A percentile compares a stretch with the other conserved stretches of the same genome.
These are phyloP conservation scores for Rhizomucor pusillus DNA, from an alignment of 371 early-diverging fungal species.

Conservation along the genomic window DNA sequence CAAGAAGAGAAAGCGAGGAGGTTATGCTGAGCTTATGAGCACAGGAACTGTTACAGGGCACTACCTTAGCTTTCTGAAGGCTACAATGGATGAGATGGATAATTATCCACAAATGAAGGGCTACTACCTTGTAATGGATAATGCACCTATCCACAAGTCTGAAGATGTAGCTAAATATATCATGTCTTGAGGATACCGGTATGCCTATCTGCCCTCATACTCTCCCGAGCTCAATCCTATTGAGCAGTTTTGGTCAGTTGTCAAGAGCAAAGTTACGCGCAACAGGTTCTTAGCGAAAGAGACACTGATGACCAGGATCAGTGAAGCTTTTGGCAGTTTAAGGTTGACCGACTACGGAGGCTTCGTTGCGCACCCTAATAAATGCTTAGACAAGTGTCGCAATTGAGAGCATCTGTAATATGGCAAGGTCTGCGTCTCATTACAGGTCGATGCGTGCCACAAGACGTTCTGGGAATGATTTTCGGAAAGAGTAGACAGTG, in stretches of 20 bases:
- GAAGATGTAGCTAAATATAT: too few species aligned
- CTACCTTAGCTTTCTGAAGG: too few species aligned
- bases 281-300: slow-evolving; percentile 4
- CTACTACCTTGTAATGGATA: too few species aligned
- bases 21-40: too few species aligned
- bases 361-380: slow-evolving; percentile 1
- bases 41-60: too few species aligned
- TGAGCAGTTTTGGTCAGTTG: slow-evolving; percentile 8
- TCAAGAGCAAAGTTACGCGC: slow-evolving; percentile 7
- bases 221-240: slow-evolving; percentile 10
- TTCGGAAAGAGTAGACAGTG: too few species aligned
- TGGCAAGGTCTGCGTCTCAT: neutral
- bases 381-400: slow-evolving; percentile 6
- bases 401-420: neutral
- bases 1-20: too few species aligned
- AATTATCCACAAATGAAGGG: too few species aligned
- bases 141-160: too few species aligned
- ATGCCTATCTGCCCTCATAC: neutral
- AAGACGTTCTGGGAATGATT: too few species aligned
- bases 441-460: neutral
- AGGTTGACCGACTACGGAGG: slow-evolving; percentile 1
- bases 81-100: too few species aligned
- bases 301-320: slow-evolving; percentile 6
- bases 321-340: slow-evolving; percentile 1
- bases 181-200: too few species aligned